Evolutionary conservation across 805 yeast species (phyloP).

Genomic region (Wickerhamomyces kurtzmanii): DNA sequence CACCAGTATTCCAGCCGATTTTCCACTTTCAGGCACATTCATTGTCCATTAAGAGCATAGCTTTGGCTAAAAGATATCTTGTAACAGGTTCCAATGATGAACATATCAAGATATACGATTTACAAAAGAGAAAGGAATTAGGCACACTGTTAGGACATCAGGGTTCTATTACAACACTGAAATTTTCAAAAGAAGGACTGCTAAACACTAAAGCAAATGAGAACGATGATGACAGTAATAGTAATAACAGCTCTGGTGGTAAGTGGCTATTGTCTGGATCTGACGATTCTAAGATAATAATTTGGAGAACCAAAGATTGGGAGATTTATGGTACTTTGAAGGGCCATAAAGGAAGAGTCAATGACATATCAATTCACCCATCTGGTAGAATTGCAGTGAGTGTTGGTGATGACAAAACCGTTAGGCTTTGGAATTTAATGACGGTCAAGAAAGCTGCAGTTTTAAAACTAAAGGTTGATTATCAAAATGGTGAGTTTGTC

Average conservation of each 20-base stretch:
- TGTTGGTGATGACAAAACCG: constrained; percentile 76
- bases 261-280: constrained; percentile 90
- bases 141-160: constrained; percentile 85
- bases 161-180: constrained; percentile 75
- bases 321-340: constrained; percentile 80
- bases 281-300: constrained; percentile 79
- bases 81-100: constrained; percentile 96
- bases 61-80: constrained; percentile 71
- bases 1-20: constrained; percentile 78
- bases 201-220: constrained; percentile 7
- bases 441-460: constrained; percentile 89
- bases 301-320: constrained; percentile 98
- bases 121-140: constrained; percentile 87
- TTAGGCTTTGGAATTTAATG: constrained; percentile 93
- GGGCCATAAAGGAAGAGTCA: constrained; percentile 80
- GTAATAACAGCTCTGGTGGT: constrained; percentile 29
- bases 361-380: constrained; percentile 84
- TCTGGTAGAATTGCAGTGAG: constrained; percentile 84
- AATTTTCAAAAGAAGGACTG: constrained; percentile 48
- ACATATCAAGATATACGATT: constrained; percentile 86
- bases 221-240: constrained; percentile 11
- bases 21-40: constrained; percentile 96
- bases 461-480: constrained; percentile 60
- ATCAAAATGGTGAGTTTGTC: constrained; percentile 55
- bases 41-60: constrained; percentile 77